Conservation (phyloP, 1,284 basidiomycete species). For the Tilletia setariae region DNA sequence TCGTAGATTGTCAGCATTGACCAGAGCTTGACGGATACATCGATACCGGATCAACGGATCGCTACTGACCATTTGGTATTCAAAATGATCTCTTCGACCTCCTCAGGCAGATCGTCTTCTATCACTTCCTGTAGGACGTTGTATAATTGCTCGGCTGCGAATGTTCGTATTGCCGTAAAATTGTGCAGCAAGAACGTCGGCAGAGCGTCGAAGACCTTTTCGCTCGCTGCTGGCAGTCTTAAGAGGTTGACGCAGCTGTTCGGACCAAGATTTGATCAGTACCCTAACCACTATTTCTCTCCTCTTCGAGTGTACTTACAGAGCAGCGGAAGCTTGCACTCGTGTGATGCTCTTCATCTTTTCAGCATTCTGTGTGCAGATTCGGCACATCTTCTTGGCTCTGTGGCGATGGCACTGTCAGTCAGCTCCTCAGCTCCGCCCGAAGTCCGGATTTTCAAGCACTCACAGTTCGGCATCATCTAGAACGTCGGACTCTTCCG, state of each 20-base stretch:
- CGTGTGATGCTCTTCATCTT: conserved; percentile 25
- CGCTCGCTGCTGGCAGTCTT: not conserved
- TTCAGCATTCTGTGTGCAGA: conserved; percentile 20
- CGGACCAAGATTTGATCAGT: not conserved
- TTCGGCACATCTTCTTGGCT: conserved; percentile 20
- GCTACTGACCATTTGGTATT: conserved; percentile 12
- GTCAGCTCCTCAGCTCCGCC: not conserved
- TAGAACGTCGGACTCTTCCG: not conserved
- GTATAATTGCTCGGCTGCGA: conserved; percentile 31
- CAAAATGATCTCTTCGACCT: conserved; percentile 19
- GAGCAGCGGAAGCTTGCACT: conserved; percentile 18
- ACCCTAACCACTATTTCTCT: too few species aligned
- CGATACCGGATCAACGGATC: not conserved
- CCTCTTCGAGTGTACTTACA: conserved; percentile 2
- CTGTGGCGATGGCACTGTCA: not conserved
- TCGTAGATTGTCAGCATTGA: not conserved
- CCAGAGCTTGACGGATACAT: not conserved
- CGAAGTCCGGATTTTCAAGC: not conserved
- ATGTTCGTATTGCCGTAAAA: conserved; percentile 13
- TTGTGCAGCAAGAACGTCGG: conserved; percentile 4
- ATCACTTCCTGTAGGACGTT: conserved; percentile 22
- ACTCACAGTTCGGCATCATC: conserved; percentile 12
- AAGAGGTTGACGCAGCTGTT: conserved; percentile 9
- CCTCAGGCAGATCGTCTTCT: not conserved
- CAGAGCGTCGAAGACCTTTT: not conserved